These are phyloP conservation scores for Crassisporium funariophilum DNA, from an alignment of 768 basidiomycete genomes.

Conservation along the genomic window DNA sequence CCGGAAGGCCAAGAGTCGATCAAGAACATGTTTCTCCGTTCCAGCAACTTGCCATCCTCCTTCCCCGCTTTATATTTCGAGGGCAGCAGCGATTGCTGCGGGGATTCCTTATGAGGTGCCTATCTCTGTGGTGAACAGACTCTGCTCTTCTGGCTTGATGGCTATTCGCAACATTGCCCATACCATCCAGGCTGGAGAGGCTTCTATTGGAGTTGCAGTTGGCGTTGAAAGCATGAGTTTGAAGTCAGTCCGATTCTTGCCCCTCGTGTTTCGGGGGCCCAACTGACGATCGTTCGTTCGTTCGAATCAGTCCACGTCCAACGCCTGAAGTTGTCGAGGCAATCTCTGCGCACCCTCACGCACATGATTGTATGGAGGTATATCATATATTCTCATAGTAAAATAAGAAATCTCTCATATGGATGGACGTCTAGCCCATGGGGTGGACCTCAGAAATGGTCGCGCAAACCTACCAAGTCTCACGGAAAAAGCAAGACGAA, in stretches of 20 bases:
- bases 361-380: constrained; percentile 78
- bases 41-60: constrained; percentile 83
- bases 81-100: constrained; percentile 85
- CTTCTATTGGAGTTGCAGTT: constrained; percentile 82
- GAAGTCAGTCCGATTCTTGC: constrained; percentile 62
- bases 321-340: constrained; percentile 64
- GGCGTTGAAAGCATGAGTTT: constrained; percentile 84
- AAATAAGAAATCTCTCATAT: neutral
- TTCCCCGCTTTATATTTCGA: constrained; percentile 78
- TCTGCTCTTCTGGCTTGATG: constrained; percentile 94
- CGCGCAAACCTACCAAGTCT: constrained; percentile 73
- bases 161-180: constrained; percentile 91
- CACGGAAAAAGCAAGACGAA: constrained; percentile 84
- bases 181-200: constrained; percentile 80
- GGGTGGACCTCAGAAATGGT: constrained; percentile 96
- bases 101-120: constrained; percentile 87
- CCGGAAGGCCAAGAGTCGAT: neutral
- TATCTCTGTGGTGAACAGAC: constrained; percentile 88
- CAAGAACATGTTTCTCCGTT: neutral
- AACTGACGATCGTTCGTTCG: too few species aligned
- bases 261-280: neutral
- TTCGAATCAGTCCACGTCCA: too few species aligned
- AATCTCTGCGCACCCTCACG: constrained; percentile 61
- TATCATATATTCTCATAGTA: neutral
- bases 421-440: constrained; percentile 64